Conservation (phyloP, 352 stramenopile genomes). For the Pythium myriotylum region DNA sequence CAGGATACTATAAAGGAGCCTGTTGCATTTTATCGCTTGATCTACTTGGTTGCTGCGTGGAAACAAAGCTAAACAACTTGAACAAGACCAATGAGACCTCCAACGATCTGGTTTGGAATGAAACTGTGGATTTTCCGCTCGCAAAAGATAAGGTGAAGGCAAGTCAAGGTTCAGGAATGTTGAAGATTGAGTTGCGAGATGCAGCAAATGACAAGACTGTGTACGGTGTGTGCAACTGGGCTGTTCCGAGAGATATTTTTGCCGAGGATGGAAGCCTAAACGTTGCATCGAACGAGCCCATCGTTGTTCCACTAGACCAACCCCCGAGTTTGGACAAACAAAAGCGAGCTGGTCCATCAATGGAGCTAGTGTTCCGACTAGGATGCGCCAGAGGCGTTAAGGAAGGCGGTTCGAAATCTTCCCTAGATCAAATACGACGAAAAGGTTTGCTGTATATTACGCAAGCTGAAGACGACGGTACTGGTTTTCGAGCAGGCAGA, state of each 20-base stretch:
- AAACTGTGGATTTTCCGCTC: constrained; percentile 19
- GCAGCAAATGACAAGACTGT: constrained; percentile 17
- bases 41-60: constrained; percentile 25
- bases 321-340: constrained; percentile 1
- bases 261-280: neutral
- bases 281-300: neutral
- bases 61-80: constrained; percentile 31
- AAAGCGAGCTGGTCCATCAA: neutral
- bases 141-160: neutral
- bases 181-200: constrained; percentile 31
- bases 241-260: constrained; percentile 31
- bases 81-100: neutral
- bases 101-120: constrained; percentile 17
- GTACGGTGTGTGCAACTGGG: constrained; percentile 35
- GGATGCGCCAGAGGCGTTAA: neutral
- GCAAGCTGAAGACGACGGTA: neutral
- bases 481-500: neutral
- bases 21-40: constrained; percentile 22
- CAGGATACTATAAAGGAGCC: neutral
- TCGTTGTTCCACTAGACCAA: constrained; percentile 18
- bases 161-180: constrained; percentile 1
- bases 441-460: constrained; percentile 9
- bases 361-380: constrained; percentile 12
- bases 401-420: neutral
- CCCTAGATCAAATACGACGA: neutral